These are phyloP conservation scores for Sherardia arvensis DNA, from an alignment of 257 asterid genomes.

Conservation along the genomic window DNA sequence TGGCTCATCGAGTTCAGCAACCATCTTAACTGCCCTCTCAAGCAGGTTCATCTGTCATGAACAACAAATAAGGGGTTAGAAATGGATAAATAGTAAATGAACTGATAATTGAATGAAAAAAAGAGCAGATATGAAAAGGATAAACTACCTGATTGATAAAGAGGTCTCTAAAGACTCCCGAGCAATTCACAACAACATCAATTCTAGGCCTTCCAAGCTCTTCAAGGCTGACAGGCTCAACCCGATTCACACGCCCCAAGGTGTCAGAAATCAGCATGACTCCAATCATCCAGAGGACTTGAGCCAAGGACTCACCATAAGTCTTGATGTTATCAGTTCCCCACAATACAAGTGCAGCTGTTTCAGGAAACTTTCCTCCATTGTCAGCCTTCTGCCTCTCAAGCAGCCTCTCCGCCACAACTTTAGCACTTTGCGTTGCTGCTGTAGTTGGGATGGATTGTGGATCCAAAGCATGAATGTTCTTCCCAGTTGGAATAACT, in stretches of 20 bases:
- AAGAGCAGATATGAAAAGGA: too few species aligned
- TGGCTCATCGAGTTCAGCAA: too few species aligned
- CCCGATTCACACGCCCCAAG: slow-evolving; percentile 80
- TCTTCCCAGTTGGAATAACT: slow-evolving; percentile 92
- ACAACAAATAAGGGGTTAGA: too few species aligned
- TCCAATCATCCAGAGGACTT: slow-evolving; percentile 93
- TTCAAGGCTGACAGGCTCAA: slow-evolving; percentile 73
- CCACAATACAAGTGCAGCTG: too few species aligned
- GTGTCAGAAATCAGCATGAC: slow-evolving; percentile 64
- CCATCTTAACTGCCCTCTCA: too few species aligned
- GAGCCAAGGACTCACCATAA: slow-evolving; percentile 90
- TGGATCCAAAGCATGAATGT: too few species aligned
- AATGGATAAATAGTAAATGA: too few species aligned
- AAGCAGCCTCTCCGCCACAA: slow-evolving; percentile 83
- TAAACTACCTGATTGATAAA: too few species aligned
- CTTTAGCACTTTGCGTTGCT: slow-evolving; percentile 85
- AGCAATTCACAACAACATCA: slow-evolving; percentile 82
- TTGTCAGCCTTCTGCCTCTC: too few species aligned
- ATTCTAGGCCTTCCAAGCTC: slow-evolving; percentile 97
- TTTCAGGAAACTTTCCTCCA: too few species aligned
- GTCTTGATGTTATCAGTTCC: slow-evolving; percentile 96
- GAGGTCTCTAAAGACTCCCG: slow-evolving; percentile 95
- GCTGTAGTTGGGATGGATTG: slow-evolving; percentile 90
- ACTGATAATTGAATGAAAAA: too few species aligned
- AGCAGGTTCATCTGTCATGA: too few species aligned